Base-by-base conservation (phyloP, 164 flowering plant genomes). In the Berberis vulgaris region DNA sequence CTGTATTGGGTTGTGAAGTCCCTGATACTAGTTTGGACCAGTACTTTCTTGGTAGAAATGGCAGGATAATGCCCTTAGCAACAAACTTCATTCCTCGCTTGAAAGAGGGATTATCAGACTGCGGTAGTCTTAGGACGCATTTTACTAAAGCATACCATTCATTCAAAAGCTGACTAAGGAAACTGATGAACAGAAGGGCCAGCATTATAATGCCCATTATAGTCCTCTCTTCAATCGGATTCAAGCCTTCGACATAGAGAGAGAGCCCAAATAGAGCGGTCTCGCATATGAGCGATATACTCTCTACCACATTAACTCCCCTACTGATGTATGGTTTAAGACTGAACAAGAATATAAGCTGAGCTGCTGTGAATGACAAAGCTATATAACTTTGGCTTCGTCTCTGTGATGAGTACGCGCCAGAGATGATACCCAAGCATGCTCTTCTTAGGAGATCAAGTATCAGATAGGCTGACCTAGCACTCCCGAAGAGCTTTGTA, bases 71-170 rank as follows among this genome's bases (percentile, higher is more conserved):
- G 60, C 86, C 86, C 71, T 77, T 81, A n/a, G 70, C 70, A 44
- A 72, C 81, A 63, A 67, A 71, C 80, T 76, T 81, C 61, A 85
- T 41, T 46, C 86, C 84, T 6, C 66, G 65, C 66, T 57, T 75
- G 55, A 85, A 70, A 4, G 86, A 81, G 50, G 79, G 68, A 26
- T 76, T 74, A 2, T 67, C 59, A 11, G 83, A 71, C 7, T 72
- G 76, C 12, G 82, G 76, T 41, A 85, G 74, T 64, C 70, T 69
- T 49, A 78, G 44, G 3, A 83, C 63, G 63, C 71, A 70, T 45
- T 65, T 80, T 39, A 81, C 76, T 52, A 83, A 65, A 45, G 80
- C 77, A 67, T 79, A 72, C 86, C 89, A 85, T 71, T 83, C 84
- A 49, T 80, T 83, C 54, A 74, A 66, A 9, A 79, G 68, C 42